These are phyloP conservation scores for Phellopilus nigrolimitatus DNA, from an alignment of 1,284 basidiomycete genomes.

Conservation along the genomic window DNA sequence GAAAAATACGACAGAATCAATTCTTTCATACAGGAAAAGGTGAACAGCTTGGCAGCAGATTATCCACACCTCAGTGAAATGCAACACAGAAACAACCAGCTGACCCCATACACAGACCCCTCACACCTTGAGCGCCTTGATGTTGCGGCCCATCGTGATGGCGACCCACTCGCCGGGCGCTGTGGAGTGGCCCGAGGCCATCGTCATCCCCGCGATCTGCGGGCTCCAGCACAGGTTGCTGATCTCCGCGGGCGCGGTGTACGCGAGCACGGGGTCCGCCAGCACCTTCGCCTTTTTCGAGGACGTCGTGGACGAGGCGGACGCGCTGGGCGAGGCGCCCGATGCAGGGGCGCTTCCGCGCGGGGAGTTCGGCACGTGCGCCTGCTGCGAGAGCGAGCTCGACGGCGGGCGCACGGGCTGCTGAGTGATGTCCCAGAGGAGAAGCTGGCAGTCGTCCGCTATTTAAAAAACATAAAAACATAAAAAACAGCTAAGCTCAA, in stretches of 20 bases:
- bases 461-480: constrained; percentile 15
- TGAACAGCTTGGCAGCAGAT: too few relatives aligned
- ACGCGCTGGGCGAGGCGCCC: constrained; percentile 1
- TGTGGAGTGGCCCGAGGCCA: constrained; percentile 68
- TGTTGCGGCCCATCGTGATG: constrained; percentile 76
- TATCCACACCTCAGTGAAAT: too few relatives aligned
- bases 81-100: too few relatives aligned
- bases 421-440: constrained; percentile 80
- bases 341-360: constrained; percentile 25
- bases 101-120: neutral
- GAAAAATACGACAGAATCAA: too few relatives aligned
- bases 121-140: constrained; percentile 78
- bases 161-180: constrained; percentile 87
- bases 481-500: too few relatives aligned
- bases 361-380: constrained; percentile 63
- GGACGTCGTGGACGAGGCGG: constrained; percentile 42
- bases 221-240: constrained; percentile 88
- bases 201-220: constrained; percentile 65
- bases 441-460: constrained; percentile 90
- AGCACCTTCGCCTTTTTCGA: constrained; percentile 63
- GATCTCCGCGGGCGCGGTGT: constrained; percentile 75
- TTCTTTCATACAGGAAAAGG: too few relatives aligned
- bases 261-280: constrained; percentile 77
- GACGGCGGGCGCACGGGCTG: constrained; percentile 34
- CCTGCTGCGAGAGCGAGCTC: constrained; percentile 58